These are phyloP conservation scores for Spergularia marina DNA, from an alignment of 148 eudicot genomes.

Conservation along the genomic window DNA sequence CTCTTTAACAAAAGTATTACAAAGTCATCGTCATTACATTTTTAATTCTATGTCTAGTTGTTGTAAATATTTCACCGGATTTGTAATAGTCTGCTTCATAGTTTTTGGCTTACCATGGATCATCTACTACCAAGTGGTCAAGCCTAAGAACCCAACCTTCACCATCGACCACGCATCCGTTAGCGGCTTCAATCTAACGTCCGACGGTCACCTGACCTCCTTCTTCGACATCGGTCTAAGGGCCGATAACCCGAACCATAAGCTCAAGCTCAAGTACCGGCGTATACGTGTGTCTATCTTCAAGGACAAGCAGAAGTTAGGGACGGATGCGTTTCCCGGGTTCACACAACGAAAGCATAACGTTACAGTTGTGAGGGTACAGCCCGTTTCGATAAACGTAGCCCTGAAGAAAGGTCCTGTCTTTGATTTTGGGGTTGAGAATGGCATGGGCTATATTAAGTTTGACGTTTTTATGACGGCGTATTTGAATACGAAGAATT, in stretches of 20 bases:
- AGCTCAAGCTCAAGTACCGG: constrained; percentile 19
- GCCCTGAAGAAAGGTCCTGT: constrained; percentile 8
- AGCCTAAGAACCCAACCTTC: constrained; percentile 26
- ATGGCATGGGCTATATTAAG: constrained; percentile 16
- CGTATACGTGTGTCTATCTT: constrained; percentile 3
- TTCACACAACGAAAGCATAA: constrained; percentile 10
- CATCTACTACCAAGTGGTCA: constrained; percentile 12
- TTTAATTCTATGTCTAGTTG: neutral
- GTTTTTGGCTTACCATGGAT: constrained; percentile 10
- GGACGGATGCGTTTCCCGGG: constrained; percentile 8
- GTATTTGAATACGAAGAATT: neutral
- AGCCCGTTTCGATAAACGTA: constrained; percentile 4
- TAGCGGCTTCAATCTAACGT: constrained; percentile 31
- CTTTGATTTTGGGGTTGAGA: constrained; percentile 14
- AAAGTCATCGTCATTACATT: too few species aligned
- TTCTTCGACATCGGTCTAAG: constrained; percentile 17
- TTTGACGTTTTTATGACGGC: constrained; percentile 24
- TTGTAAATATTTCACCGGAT: neutral
- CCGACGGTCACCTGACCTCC: constrained; percentile 29
- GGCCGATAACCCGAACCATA: constrained; percentile 28
- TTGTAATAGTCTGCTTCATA: neutral
- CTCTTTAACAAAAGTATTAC: too few species aligned
- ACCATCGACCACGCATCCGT: constrained; percentile 20
- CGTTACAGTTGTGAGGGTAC: neutral
- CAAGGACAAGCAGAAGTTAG: constrained; percentile 20